phyloP scores from a whole-genome alignment of 106 monocot genomes.

The Agapanthus africanus region DNA sequence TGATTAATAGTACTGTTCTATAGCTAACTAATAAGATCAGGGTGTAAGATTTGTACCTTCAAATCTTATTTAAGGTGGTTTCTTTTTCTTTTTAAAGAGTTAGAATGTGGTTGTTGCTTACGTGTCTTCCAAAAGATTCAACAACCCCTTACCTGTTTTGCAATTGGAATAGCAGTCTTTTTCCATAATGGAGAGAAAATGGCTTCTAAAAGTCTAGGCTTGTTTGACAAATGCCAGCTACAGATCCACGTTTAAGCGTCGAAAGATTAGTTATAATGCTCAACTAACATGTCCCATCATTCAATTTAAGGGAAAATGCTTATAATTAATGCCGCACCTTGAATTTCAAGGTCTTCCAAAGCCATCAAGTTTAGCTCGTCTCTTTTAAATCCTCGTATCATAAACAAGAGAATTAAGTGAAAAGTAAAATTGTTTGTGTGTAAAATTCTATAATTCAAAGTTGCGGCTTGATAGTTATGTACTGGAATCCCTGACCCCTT shows the following conservation, averaged over 20 bases:
- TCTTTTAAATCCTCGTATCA: not conserved
- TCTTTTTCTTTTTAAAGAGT: not conserved
- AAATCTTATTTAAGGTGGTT: not conserved
- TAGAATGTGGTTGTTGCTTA: not conserved
- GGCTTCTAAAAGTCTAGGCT: not conserved
- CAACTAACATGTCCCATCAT: not conserved
- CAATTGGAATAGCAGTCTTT: not conserved
- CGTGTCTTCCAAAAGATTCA: not conserved
- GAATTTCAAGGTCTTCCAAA: too few species aligned
- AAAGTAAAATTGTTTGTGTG: not conserved
- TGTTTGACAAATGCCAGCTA: not conserved
- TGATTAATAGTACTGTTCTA: not conserved
- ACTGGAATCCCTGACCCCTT: too few species aligned
- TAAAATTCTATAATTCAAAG: not conserved
- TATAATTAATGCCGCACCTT: not conserved
- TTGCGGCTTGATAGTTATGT: not conserved
- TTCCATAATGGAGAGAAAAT: not conserved
- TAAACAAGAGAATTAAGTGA: not conserved
- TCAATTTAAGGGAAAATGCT: not conserved
- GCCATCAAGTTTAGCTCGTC: too few species aligned
- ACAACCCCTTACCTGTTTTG: not conserved
- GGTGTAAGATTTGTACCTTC: not conserved
- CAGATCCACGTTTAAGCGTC: not conserved
- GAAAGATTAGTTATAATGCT: not conserved
- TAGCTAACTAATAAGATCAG: not conserved